phyloP scores from a whole-genome alignment of 345 rosid species.

The Brassica carinata region DNA sequence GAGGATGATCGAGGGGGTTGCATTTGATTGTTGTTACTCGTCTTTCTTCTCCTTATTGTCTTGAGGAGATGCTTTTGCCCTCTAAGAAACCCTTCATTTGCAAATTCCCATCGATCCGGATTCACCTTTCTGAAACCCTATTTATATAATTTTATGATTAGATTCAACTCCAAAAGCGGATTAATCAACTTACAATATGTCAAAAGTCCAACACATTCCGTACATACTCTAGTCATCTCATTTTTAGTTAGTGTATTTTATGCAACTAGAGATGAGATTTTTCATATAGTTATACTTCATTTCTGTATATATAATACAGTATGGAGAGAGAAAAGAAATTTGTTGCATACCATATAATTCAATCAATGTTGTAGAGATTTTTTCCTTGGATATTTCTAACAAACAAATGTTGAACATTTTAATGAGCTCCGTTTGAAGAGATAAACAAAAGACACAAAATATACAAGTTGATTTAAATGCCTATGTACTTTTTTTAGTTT shows the following conservation, averaged over 20 bases:
- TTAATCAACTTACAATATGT: neutral
- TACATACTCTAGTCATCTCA: constrained; percentile 7
- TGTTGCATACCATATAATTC: constrained; percentile 7
- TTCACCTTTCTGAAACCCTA: constrained; percentile 96
- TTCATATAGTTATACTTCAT: neutral
- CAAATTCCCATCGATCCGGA: constrained; percentile 94
- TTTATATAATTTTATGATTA: constrained; percentile 25
- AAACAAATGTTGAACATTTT: neutral
- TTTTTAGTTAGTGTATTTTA: constrained; percentile 18
- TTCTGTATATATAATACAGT: constrained; percentile 1
- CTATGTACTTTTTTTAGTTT: neutral
- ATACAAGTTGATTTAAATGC: too few relatives aligned
- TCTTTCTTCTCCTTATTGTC: constrained; percentile 61
- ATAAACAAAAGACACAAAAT: constrained; percentile 20
- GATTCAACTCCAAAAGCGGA: constrained; percentile 28
- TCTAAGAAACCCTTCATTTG: constrained; percentile 70
- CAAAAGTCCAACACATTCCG: neutral
- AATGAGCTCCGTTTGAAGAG: constrained; percentile 19
- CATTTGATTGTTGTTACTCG: constrained; percentile 30
- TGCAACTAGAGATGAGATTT: constrained; percentile 13
- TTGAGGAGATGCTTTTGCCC: constrained; percentile 68
- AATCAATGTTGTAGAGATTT: neutral
- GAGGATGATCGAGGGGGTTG: constrained; percentile 36
- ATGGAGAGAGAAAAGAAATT: constrained; percentile 2
- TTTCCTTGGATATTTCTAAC: constrained; percentile 2